A percentile compares a stretch with the other conserved stretches of the same genome.
Conservation (phyloP, 805 yeast species). For the Barnettozyma populi region DNA sequence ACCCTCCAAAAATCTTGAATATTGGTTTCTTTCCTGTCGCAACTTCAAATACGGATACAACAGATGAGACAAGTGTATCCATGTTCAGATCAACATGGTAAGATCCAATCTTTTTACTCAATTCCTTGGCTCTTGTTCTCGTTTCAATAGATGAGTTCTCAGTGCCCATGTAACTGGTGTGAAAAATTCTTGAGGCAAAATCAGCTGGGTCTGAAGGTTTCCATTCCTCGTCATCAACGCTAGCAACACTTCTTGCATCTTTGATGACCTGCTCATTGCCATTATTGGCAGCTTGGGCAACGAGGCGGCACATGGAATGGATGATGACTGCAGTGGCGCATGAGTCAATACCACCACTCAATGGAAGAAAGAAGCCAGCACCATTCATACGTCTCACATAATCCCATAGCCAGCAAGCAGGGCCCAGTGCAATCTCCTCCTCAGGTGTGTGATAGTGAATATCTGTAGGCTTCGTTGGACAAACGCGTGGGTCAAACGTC, state of each 20-base stretch:
- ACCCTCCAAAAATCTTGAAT: conserved; percentile 90
- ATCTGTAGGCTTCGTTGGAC: conserved; percentile 48
- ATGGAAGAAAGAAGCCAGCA: conserved; percentile 87
- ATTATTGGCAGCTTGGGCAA: conserved; percentile 57
- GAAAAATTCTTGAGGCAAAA: conserved; percentile 70
- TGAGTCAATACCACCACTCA: conserved; percentile 96
- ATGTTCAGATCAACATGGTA: conserved; percentile 90
- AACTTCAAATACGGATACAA: conserved; percentile 70
- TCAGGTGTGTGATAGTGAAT: conserved; percentile 75
- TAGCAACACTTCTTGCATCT: conserved; percentile 70
- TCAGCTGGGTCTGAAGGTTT: conserved; percentile 71
- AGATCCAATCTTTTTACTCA: conserved; percentile 74
- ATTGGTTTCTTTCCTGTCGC: conserved; percentile 89
- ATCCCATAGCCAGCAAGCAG: conserved; percentile 99
- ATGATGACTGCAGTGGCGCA: conserved; percentile 97
- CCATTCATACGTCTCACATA: conserved; percentile 86
- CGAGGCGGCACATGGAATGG: conserved; percentile 88
- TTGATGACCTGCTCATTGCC: conserved; percentile 71
- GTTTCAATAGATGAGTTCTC: conserved; percentile 88
- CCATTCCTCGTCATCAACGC: conserved; percentile 48
- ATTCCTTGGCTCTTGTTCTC: conserved; percentile 68
- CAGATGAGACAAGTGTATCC: conserved; percentile 76
- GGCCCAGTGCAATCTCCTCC: conserved; percentile 96
- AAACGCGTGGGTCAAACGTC: conserved; percentile 54
- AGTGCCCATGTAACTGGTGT: conserved; percentile 95